phyloP scores from a whole-genome alignment of 73 alveolate species.

The Blepharisma stoltei region DNA sequence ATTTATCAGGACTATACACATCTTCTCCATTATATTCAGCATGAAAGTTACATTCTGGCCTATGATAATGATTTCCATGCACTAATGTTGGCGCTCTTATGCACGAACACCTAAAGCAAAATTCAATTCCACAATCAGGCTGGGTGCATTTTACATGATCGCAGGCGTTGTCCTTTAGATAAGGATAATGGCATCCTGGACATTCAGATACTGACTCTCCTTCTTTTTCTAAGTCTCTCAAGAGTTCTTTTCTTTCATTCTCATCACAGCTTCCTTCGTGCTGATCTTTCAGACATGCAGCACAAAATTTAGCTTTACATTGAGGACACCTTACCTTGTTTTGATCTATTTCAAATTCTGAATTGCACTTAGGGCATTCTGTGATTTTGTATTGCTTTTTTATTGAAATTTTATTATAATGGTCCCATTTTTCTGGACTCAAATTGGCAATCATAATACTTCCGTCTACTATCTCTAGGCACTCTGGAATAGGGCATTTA shows the following conservation, averaged over 20 bases:
- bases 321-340: neutral
- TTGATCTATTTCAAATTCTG: neutral
- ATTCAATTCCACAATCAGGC: slow-evolving; percentile 17
- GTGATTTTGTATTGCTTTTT: neutral
- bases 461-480: neutral
- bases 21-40: slow-evolving; percentile 1
- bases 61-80: slow-evolving; percentile 27
- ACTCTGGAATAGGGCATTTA: neutral
- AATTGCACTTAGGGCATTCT: slow-evolving; percentile 2
- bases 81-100: slow-evolving; percentile 2
- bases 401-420: slow-evolving; percentile 11
- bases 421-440: neutral
- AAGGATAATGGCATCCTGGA: slow-evolving; percentile 7
- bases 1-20: neutral
- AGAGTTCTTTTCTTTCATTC: neutral
- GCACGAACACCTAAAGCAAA: slow-evolving; percentile 25
- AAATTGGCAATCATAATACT: neutral
- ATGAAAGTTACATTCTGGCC: slow-evolving; percentile 13
- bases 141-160: slow-evolving; percentile 27
- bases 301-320: neutral
- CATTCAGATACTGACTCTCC: slow-evolving; percentile 12
- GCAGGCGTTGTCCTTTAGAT: slow-evolving; percentile 14
- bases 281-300: neutral
- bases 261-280: slow-evolving; percentile 22
- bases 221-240: neutral